A percentile compares a stretch with the other conserved stretches of the same genome.
Conservation (phyloP, 2,329 filamentous ascomycete genomes). For the Domatiomyces catenatus region DNA sequence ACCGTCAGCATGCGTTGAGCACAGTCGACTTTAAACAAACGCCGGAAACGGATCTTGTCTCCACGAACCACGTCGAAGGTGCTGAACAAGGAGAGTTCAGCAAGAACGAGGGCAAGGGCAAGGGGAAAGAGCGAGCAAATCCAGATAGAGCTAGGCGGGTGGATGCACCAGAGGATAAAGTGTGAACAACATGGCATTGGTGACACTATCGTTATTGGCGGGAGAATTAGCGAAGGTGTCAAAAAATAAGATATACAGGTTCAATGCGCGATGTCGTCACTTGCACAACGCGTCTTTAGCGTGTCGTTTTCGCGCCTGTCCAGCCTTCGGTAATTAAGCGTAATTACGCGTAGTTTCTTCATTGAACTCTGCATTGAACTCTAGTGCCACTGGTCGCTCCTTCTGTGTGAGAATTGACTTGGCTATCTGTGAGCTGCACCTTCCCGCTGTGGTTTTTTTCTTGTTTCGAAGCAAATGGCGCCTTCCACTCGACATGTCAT, state of each 20-base stretch:
- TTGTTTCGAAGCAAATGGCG: conserved; percentile 7
- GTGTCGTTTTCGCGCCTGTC: neutral
- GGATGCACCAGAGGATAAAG: neutral
- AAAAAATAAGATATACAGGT: neutral
- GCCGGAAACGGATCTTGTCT: conserved; percentile 25
- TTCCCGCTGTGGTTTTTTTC: too few species aligned
- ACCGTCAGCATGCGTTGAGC: conserved; percentile 31
- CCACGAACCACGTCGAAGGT: neutral
- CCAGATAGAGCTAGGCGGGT: neutral
- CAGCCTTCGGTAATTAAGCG: too few species aligned
- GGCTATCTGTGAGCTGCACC: conserved; percentile 7
- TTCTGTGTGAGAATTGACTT: neutral
- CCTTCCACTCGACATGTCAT: conserved; percentile 10
- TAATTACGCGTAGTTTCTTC: too few species aligned
- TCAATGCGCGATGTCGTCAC: neutral
- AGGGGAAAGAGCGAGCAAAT: conserved; percentile 1
- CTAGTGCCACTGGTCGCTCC: neutral
- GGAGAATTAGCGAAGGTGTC: neutral
- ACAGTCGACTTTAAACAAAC: conserved; percentile 27
- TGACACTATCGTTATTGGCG: neutral
- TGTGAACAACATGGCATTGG: neutral
- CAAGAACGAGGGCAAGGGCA: conserved; percentile 1
- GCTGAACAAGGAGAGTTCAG: neutral
- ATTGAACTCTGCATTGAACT: neutral
- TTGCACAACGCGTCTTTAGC: neutral